Conservation (phyloP, 176 grass and related monocot genomes). For the Otatea glauca region DNA sequence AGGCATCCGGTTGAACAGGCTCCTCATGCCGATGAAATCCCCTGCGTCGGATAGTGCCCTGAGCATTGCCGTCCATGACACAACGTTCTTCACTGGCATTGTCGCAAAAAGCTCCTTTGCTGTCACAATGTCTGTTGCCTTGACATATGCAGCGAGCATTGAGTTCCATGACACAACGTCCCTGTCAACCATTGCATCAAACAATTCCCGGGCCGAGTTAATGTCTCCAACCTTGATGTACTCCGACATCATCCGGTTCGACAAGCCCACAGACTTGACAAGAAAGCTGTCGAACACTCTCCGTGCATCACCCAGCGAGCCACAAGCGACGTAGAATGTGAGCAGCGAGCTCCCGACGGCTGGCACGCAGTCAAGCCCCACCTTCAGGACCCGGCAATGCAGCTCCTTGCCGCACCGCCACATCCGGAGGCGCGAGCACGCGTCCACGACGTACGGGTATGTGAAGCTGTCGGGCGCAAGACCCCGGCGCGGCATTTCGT, state of each 20-base stretch:
- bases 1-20: conserved; percentile 53
- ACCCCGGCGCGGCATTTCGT: conserved; percentile 47
- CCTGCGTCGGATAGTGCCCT: conserved; percentile 30
- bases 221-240: conserved; percentile 26
- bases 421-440: conserved; percentile 41
- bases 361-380: conserved; percentile 25
- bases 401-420: conserved; percentile 12
- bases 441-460: conserved; percentile 49
- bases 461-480: conserved; percentile 51
- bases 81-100: conserved; percentile 46
- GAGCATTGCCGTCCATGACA: conserved; percentile 56
- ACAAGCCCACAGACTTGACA: conserved; percentile 14
- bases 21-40: conserved; percentile 45
- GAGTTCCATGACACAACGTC: conserved; percentile 63
- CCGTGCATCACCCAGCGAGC: conserved; percentile 30
- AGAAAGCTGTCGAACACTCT: conserved; percentile 47
- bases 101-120: conserved; percentile 44
- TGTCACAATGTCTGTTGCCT: neutral
- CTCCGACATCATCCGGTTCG: conserved; percentile 52
- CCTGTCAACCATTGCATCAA: conserved; percentile 48
- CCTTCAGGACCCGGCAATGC: conserved; percentile 49
- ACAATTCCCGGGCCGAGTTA: conserved; percentile 25
- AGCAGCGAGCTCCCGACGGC: conserved; percentile 50
- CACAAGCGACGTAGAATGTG: conserved; percentile 36
- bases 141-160: conserved; percentile 47